These are phyloP conservation scores for Cladosporium colombiae DNA, from an alignment of 2,329 filamentous ascomycete species.

Conservation along the genomic window DNA sequence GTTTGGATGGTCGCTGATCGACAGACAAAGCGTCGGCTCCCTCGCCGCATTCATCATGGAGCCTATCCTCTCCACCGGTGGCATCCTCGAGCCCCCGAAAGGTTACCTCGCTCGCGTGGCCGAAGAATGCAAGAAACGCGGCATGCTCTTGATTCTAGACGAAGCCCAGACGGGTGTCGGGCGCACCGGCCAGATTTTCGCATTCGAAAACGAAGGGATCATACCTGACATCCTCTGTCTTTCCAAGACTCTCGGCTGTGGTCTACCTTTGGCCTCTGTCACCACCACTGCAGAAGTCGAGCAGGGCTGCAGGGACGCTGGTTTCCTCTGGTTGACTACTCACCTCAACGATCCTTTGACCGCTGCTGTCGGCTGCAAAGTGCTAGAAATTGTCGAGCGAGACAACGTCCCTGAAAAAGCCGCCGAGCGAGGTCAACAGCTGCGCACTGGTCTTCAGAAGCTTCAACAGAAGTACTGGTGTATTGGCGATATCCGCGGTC, in stretches of 20 bases:
- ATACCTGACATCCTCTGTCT: slow-evolving; percentile 49
- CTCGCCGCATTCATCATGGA: slow-evolving; percentile 65
- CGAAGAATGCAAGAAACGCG: slow-evolving; percentile 34
- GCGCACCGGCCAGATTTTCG: slow-evolving; percentile 36
- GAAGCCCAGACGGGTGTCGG: slow-evolving; percentile 42
- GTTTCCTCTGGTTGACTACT: slow-evolving; percentile 29
- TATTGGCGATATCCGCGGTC: slow-evolving; percentile 31
- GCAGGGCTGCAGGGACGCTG: slow-evolving; percentile 21
- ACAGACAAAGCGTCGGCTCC: slow-evolving; percentile 60
- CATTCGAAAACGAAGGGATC: slow-evolving; percentile 31
- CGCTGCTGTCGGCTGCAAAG: slow-evolving; percentile 30
- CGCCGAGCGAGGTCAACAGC: slow-evolving; percentile 22
- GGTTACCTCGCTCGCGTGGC: slow-evolving; percentile 20
- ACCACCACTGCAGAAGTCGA: slow-evolving; percentile 28
- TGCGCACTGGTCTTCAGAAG: slow-evolving; percentile 25
- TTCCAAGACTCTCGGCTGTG: slow-evolving; percentile 30
- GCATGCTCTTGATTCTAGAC: slow-evolving; percentile 39
- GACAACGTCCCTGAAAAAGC: slow-evolving; percentile 26
- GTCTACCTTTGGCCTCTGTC: slow-evolving; percentile 29
- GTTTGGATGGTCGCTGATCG: slow-evolving; percentile 63
- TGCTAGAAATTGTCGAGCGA: slow-evolving; percentile 30
- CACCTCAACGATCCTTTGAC: slow-evolving; percentile 32
- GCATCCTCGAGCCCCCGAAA: slow-evolving; percentile 33
- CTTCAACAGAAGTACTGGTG: slow-evolving; percentile 30
- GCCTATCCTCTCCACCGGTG: slow-evolving; percentile 60